Conservation (phyloP, 2,329 filamentous ascomycete genomes). For the Aspergillus intermedius region DNA sequence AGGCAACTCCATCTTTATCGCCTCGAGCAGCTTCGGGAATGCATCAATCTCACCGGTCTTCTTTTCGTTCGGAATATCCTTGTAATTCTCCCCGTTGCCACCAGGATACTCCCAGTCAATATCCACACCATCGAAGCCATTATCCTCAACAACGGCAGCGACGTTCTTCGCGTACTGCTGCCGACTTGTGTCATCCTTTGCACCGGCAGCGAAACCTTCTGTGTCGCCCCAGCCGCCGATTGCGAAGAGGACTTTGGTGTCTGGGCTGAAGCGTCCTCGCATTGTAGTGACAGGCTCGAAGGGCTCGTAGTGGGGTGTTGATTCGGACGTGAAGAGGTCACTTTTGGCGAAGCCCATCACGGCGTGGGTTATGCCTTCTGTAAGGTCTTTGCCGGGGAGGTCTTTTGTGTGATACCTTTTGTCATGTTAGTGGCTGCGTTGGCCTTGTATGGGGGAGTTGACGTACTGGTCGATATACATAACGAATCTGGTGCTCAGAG, state of each 20-base stretch:
- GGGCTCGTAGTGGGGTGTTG: conserved; percentile 42
- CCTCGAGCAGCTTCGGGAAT: conserved; percentile 55
- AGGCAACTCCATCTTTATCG: conserved; percentile 54
- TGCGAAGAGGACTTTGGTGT: conserved; percentile 61
- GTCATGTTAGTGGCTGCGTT: neutral
- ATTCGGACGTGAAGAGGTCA: conserved; percentile 43
- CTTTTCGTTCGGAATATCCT: conserved; percentile 50
- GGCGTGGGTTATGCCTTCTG: conserved; percentile 48
- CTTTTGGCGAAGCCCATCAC: conserved; percentile 52
- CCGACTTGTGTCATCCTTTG: conserved; percentile 47
- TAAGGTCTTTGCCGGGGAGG: conserved; percentile 29
- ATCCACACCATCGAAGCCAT: conserved; percentile 61
- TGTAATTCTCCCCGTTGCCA: conserved; percentile 66
- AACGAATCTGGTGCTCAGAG: conserved; percentile 25
- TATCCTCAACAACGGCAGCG: conserved; percentile 53
- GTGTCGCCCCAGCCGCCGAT: conserved; percentile 72
- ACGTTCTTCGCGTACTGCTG: conserved; percentile 59
- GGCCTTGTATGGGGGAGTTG: neutral
- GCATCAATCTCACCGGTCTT: conserved; percentile 56
- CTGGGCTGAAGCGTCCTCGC: conserved; percentile 47
- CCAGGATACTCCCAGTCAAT: conserved; percentile 61
- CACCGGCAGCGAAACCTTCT: conserved; percentile 54
- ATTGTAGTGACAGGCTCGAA: conserved; percentile 49
- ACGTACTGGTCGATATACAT: conserved; percentile 47
- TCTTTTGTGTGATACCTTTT: conserved; percentile 37